Conservation (phyloP, 1,284 basidiomycete genomes). For the Melampsora medusae region DNA sequence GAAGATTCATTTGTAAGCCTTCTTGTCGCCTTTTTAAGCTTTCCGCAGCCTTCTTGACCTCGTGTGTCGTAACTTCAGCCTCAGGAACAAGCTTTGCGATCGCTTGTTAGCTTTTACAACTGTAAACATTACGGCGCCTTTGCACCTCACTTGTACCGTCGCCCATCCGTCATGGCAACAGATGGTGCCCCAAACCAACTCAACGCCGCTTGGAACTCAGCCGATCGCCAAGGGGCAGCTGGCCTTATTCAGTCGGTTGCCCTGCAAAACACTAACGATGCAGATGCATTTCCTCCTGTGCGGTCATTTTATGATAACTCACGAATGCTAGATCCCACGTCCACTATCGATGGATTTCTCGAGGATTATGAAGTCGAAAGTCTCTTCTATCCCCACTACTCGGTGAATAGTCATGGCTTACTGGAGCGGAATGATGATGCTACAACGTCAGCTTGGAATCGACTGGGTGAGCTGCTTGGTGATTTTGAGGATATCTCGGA, state of each 20-base stretch:
- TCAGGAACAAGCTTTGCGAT: conserved; percentile 92
- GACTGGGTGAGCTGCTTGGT: conserved; percentile 33
- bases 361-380: conserved; percentile 45
- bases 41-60: neutral
- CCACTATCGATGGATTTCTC: conserved; percentile 36
- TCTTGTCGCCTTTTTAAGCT: neutral
- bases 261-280: conserved; percentile 5
- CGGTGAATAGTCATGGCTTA: conserved; percentile 32
- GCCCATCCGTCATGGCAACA: conserved; percentile 32
- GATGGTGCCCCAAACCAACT: conserved; percentile 16
- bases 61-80: conserved; percentile 58
- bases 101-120: conserved; percentile 82
- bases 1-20: conserved; percentile 59
- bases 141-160: conserved; percentile 51
- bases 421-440: conserved; percentile 41
- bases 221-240: conserved; percentile 27
- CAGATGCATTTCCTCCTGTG: conserved; percentile 37
- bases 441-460: conserved; percentile 37
- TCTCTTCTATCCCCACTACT: conserved; percentile 43
- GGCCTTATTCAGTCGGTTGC: neutral
- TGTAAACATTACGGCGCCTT: conserved; percentile 52
- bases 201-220: conserved; percentile 6
- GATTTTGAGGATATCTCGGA: conserved; percentile 44
- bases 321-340: conserved; percentile 13
- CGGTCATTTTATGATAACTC: conserved; percentile 36